A percentile compares a stretch with the other conserved stretches of the same genome.
Evolutionary conservation across 2,329 filamentous ascomycete genomes (phyloP).

Genomic region (Monosporascus ibericus): DNA sequence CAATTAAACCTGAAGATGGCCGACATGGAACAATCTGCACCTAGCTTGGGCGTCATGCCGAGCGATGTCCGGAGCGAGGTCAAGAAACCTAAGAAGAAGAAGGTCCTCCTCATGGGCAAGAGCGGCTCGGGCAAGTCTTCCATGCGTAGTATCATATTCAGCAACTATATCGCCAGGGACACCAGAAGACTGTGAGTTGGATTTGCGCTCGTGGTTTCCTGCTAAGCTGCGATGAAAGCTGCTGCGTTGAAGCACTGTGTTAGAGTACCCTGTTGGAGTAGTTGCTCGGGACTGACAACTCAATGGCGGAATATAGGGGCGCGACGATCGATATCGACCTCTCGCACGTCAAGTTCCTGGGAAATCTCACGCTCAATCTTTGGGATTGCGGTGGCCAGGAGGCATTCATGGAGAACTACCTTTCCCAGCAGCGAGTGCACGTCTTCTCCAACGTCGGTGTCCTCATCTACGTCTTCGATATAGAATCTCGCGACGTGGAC

Average conservation of each 20-base stretch:
- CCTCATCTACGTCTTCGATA: slow-evolving; percentile 98
- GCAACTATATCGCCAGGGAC: slow-evolving; percentile 96
- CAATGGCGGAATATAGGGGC: slow-evolving; percentile 41
- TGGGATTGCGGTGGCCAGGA: slow-evolving; percentile 99
- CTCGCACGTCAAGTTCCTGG: slow-evolving; percentile 97
- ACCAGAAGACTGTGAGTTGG: slow-evolving; percentile 68
- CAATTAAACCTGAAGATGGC: slow-evolving; percentile 13
- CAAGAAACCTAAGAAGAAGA: slow-evolving; percentile 75
- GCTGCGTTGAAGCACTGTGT: background rate
- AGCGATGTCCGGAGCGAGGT: slow-evolving; percentile 42
- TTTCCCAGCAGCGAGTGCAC: slow-evolving; percentile 89
- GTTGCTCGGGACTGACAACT: too few relatives aligned
- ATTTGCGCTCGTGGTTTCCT: background rate
- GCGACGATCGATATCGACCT: slow-evolving; percentile 98
- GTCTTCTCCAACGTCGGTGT: slow-evolving; percentile 96
- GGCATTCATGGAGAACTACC: slow-evolving; percentile 97
- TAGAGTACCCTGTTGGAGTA: too few relatives aligned
- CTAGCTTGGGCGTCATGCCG: slow-evolving; percentile 16
- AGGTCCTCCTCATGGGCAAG: slow-evolving; percentile 88
- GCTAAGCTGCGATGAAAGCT: too few relatives aligned
- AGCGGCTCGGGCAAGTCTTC: slow-evolving; percentile 96
- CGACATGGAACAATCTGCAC: slow-evolving; percentile 20
- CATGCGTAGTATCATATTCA: slow-evolving; percentile 98
- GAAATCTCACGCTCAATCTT: slow-evolving; percentile 91
- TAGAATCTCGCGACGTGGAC: slow-evolving; percentile 90